phyloP scores from a whole-genome alignment of 1,139 yeast species.

The Torulaspora globosa region DNA sequence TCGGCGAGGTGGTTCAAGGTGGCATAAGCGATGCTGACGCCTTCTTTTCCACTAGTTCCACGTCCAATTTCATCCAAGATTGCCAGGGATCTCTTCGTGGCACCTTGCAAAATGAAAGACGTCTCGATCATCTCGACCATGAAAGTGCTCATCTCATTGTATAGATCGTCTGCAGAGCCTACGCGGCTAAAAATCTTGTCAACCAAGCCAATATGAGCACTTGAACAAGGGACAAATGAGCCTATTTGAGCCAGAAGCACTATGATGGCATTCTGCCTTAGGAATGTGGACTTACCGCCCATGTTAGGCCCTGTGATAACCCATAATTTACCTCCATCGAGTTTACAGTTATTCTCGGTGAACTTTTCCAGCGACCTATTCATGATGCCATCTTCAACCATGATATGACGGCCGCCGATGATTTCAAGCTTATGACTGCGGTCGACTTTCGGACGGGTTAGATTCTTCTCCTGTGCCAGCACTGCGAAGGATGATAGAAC shows the following conservation, averaged over 20 bases:
- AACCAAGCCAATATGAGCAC: constrained; percentile 71
- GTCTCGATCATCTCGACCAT: constrained; percentile 99
- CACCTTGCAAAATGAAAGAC: constrained; percentile 67
- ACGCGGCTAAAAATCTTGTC: constrained; percentile 84
- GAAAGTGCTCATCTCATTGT: constrained; percentile 82
- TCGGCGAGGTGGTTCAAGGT: constrained; percentile 56
- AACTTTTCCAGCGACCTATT: constrained; percentile 45
- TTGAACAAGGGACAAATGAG: constrained; percentile 74
- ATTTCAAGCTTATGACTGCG: constrained; percentile 46
- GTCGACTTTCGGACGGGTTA: constrained; percentile 64
- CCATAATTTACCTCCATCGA: constrained; percentile 49
- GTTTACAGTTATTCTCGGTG: constrained; percentile 58
- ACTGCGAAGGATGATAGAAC: constrained; percentile 68
- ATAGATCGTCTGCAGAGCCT: constrained; percentile 89
- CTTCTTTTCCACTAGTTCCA: constrained; percentile 89
- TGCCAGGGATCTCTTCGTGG: constrained; percentile 74
- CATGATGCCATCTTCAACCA: constrained; percentile 72
- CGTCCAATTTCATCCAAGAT: constrained; percentile 95
- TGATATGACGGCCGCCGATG: constrained; percentile 72
- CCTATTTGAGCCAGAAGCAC: constrained; percentile 88
- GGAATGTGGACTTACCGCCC: constrained; percentile 94
- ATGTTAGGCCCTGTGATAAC: constrained; percentile 92
- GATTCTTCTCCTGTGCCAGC: constrained; percentile 58
- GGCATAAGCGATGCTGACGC: constrained; percentile 86
- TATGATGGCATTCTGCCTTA: constrained; percentile 83